Evolutionary conservation across 2,329 filamentous ascomycete genomes (phyloP), one percentile per base, ranked within the genome.

Genomic region (Stemphylium lycopersici): DNA sequence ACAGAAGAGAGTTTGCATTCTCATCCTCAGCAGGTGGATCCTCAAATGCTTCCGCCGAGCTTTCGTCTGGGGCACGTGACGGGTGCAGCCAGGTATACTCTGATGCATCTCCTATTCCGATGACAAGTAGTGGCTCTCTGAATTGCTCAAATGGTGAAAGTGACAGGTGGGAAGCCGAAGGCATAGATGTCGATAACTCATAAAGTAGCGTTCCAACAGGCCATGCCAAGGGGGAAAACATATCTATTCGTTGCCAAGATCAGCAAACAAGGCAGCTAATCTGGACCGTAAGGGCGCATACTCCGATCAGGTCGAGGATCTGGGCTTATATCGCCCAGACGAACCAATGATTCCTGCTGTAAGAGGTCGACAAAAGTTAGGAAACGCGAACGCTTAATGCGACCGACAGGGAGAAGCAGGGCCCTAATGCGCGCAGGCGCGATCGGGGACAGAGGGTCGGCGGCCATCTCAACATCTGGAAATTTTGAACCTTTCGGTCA

Each of bases 211-310:
- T 87, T 56, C 93, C 93, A 64, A 87, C 85, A 10, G 91, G 92
- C 75, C 95, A 96, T 12, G 90, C 90, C 68, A 95, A 80, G 36
- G 93, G 93, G 54, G 91, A 96, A 77, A 98, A 97, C 87, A 95
- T 93, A 76, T 91, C 92, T 96, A 74, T 48, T 56, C 33, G 37
- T 59, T 52, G 60, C 62, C 59, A 68, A 65, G 60, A 68, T 75
- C 62, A 75, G 72, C 59, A 61, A 58, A 67, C 42, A 38, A 48
- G 34, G 68, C 52, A 69, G 58, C 45, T 43, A 54, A 42, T 39
- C 37, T 37, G 26, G 57, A 48, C 45, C 39, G 51, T 61, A 41
- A 67, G 66, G 62, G 56, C 34, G 62, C 85, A 75, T 87, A 93
- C 91, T 96, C 81, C 90, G 87, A 76, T 96, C 90, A 51, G 91